These are phyloP conservation scores for Phaeosphaeria sp. DNA, from an alignment of 2,329 filamentous ascomycete species.

Conservation along the genomic window DNA sequence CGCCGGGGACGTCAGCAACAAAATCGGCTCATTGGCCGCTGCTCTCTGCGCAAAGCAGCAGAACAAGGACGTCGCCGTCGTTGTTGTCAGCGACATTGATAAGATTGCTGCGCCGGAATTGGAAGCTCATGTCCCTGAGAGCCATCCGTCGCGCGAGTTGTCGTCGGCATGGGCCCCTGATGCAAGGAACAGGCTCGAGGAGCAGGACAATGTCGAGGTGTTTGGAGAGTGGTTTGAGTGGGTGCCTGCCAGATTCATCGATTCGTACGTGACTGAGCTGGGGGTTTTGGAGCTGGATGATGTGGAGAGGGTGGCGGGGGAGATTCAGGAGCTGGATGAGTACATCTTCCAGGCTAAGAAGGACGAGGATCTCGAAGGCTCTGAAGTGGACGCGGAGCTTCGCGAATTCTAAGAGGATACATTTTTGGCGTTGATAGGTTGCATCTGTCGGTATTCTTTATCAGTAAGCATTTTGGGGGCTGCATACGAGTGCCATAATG, in stretches of 20 bases:
- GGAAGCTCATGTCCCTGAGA: conserved; percentile 29
- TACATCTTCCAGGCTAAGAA: conserved; percentile 20
- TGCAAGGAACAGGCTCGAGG: conserved; percentile 11
- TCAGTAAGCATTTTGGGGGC: not conserved
- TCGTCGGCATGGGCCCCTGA: conserved; percentile 52
- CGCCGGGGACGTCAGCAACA: conserved; percentile 68
- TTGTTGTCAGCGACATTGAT: conserved; percentile 66
- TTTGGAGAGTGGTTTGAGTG: conserved; percentile 50
- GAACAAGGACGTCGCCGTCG: conserved; percentile 54
- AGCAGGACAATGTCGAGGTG: conserved; percentile 38
- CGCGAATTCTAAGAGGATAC: not conserved
- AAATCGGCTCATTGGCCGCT: conserved; percentile 67
- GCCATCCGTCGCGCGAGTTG: conserved; percentile 59
- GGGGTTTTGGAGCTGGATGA: conserved; percentile 25
- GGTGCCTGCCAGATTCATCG: conserved; percentile 34
- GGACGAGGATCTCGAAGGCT: not conserved
- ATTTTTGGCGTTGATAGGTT: not conserved
- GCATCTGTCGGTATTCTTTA: not conserved
- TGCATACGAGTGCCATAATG: not conserved
- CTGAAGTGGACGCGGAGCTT: not conserved
- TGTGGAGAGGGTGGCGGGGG: conserved; percentile 16
- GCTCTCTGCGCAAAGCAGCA: conserved; percentile 62
- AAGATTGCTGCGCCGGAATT: conserved; percentile 59
- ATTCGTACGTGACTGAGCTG: conserved; percentile 39
- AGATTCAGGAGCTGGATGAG: conserved; percentile 27